Evolutionary conservation across 176 grass and related monocot genomes (phyloP), one percentile per base, ranked within the genome.

Genomic region (Canna indica): DNA sequence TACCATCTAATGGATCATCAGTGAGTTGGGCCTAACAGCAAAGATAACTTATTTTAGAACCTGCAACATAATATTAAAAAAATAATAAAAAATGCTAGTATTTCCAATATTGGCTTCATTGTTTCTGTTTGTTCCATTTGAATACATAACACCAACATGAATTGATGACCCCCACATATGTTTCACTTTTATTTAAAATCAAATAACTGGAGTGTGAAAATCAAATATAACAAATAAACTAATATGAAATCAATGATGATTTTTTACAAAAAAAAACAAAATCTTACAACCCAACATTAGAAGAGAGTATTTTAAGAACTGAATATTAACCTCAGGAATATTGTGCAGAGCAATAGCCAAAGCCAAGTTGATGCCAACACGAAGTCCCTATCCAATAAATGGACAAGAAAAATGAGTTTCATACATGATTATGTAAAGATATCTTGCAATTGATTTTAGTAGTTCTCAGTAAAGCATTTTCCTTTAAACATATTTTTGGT

Each of bases 291-390:
- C 62, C 32, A 24, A 65, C 3, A 65, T 38, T 29, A 28, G 24
- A 25, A 47, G 1, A 45, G 15, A 45, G 44, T 30, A 47, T 18
- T 70, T 29, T 28, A 67, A 24, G 16, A 68, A 67, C 36, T 7
- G 60, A 50, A 72, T 77, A 2, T 30, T 38, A 78, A 97, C 93
- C 88, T 97, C 93, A n/a, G 93, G 93, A 81, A 97, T 92, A 74
- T 97, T 97, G 72, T 97, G 93, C 64, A 97, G 81, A 74, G 93
- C 93, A 77, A 97, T 97, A 72, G 93, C 93, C 72, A 97, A 32
- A 20, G 93, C 93, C 78, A 92, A 90, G 74, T 97, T 97, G 36
- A 97, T 24, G 36, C 93, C 93, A 69, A 97, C 93, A 18, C 81
- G 88, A 83, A 97, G 93, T 42, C 93, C 93, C 88, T 97, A 71